phyloP scores from a whole-genome alignment of 306 rosid species.

The Benincasa hispida region DNA sequence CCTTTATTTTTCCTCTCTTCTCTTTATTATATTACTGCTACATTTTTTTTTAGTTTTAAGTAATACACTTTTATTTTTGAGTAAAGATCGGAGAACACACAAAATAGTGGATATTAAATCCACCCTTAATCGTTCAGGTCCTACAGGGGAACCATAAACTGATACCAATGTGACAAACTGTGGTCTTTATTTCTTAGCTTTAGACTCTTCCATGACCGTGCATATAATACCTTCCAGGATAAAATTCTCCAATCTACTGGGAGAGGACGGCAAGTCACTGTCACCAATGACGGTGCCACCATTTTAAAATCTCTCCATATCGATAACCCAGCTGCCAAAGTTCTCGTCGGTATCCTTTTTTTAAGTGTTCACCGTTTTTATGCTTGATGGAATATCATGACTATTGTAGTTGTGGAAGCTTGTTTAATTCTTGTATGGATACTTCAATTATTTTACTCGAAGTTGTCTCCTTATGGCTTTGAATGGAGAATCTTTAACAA shows the following conservation, averaged over 20 bases:
- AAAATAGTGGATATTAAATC: neutral
- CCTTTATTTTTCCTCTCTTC: neutral
- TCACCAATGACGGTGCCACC: conserved; percentile 96
- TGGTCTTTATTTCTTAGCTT: neutral
- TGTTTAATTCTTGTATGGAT: neutral
- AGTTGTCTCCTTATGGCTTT: neutral
- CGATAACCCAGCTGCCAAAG: conserved; percentile 98
- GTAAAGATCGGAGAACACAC: neutral
- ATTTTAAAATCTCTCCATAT: conserved; percentile 91
- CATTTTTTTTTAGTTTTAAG: neutral
- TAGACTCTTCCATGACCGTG: neutral
- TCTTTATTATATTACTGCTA: neutral
- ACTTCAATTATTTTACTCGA: neutral
- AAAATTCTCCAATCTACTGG: conserved; percentile 96
- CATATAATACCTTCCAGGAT: conserved; percentile 34
- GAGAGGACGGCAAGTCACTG: conserved; percentile 73
- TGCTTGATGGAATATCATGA: neutral
- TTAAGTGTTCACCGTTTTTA: neutral
- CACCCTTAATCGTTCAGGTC: neutral
- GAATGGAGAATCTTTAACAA: conserved; percentile 32
- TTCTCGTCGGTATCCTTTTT: conserved; percentile 90
- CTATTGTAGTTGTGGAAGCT: neutral
- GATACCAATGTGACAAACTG: neutral
- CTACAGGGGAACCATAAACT: neutral
- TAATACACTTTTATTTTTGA: neutral